Evolutionary conservation across 352 stramenopile genomes (phyloP).

Genomic region (Pythium biforme): DNA sequence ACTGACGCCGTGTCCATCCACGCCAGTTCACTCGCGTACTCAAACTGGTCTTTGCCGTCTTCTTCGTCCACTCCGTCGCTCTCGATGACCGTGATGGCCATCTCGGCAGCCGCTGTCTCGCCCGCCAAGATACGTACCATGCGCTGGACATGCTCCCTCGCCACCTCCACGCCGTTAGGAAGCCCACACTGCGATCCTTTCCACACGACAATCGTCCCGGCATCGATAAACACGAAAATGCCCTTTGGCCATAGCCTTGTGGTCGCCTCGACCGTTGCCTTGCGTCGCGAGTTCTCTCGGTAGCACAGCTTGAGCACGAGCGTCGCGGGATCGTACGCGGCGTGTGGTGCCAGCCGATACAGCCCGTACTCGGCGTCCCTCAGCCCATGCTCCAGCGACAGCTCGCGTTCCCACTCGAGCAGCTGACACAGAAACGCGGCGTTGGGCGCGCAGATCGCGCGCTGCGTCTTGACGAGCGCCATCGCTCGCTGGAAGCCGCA

Average conservation of each 20-base stretch:
- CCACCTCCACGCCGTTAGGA: conserved; percentile 20
- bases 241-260: conserved; percentile 37
- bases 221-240: conserved; percentile 45
- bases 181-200: conserved; percentile 34
- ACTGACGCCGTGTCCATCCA: conserved; percentile 20
- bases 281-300: conserved; percentile 13
- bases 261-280: background rate
- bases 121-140: conserved; percentile 28
- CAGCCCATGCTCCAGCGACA: conserved; percentile 24
- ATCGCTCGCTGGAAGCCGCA: conserved; percentile 36
- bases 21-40: conserved; percentile 37
- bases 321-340: conserved; percentile 38
- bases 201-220: conserved; percentile 38
- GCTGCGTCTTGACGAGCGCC: conserved; percentile 40
- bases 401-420: conserved; percentile 61
- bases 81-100: background rate
- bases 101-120: background rate
- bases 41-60: conserved; percentile 28
- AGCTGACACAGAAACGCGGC: conserved; percentile 66
- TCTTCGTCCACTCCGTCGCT: background rate
- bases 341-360: conserved; percentile 48
- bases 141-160: conserved; percentile 20
- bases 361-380: conserved; percentile 17
- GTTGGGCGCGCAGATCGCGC: conserved; percentile 61
- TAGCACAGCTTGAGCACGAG: conserved; percentile 59